Evolutionary conservation across 371 early-diverging fungal genomes (phyloP), one percentile per base, ranked within the genome.

Genomic region (Capillidium rhysosporum): DNA sequence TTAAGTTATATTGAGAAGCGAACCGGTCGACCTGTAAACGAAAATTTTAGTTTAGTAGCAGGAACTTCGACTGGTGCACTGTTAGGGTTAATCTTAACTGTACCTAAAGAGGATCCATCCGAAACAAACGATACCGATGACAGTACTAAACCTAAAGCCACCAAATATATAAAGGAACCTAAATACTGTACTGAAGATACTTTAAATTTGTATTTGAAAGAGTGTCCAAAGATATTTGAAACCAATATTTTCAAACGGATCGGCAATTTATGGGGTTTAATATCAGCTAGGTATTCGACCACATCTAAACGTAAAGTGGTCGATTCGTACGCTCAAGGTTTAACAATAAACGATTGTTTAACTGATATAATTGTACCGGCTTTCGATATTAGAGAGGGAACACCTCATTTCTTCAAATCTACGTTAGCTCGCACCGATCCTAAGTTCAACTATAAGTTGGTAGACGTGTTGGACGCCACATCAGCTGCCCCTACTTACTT

Each of bases 401-500:
- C 14, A 8, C 49, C 49, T 31, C 31, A 49, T 21, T 49, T 49
- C 39, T 49, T 49, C 21, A 49, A 31, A n/a, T 31, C 31, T 21
- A 31, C 10, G 10, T 7, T n/a, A 5, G 49, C 49, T 16, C 34
- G 38, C 18, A 3, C 5, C 2, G 9, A 49, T 49, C 4, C 14
- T 8, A 7, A 28, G 2, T 31, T 31, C 16, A 38, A 49, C 49
- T 49, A 34, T 10, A 8, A 48, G n/a, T 24, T 56, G 9, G 5
- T 1, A 26, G 56, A 56, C 49, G 51, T 56, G 9, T 21, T 56
- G 9, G 31, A 49, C 12, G 56, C 56, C 14, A 56, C 49, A 26
- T 28, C 56, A 20, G 56, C 56, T 49, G 56, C 56, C 12, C 56
- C 56, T 14, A 56, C 56, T 21, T 56, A 1, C 31, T 56, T 56